Evolutionary conservation across 2,329 filamentous ascomycete genomes (phyloP).

Genomic region (Aschersonia sp.): DNA sequence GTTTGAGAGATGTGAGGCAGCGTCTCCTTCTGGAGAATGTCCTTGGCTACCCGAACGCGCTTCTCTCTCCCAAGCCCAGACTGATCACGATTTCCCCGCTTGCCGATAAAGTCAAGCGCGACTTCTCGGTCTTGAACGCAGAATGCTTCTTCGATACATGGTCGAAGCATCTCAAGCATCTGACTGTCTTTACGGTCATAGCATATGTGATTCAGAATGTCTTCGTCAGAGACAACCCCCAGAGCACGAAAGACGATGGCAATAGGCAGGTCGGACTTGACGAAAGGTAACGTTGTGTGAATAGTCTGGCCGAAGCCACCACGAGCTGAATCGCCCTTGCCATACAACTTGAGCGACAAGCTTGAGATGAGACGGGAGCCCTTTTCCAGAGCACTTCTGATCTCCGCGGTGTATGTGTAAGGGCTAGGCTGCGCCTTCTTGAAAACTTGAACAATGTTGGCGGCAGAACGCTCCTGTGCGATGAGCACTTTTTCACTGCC

Average conservation of each 20-base stretch:
- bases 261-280: slow-evolving; percentile 86
- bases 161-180: slow-evolving; percentile 95
- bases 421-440: slow-evolving; percentile 90
- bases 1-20: slow-evolving; percentile 91
- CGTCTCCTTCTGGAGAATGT: slow-evolving; percentile 94
- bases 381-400: slow-evolving; percentile 91
- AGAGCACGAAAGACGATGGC: slow-evolving; percentile 92
- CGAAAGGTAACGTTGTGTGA: slow-evolving; percentile 80
- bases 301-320: slow-evolving; percentile 78
- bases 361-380: slow-evolving; percentile 90
- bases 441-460: slow-evolving; percentile 98
- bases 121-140: slow-evolving; percentile 92
- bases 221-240: slow-evolving; percentile 91
- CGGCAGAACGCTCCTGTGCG: slow-evolving; percentile 90
- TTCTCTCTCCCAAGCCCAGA: slow-evolving; percentile 63
- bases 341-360: slow-evolving; percentile 77
- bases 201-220: slow-evolving; percentile 95
- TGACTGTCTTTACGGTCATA: slow-evolving; percentile 90
- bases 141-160: slow-evolving; percentile 93
- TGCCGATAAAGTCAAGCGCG: slow-evolving; percentile 89
- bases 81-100: slow-evolving; percentile 55
- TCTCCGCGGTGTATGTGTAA: slow-evolving; percentile 88
- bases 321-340: slow-evolving; percentile 65
- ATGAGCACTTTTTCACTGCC: slow-evolving; percentile 97
- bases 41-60: slow-evolving; percentile 81